phyloP scores from a whole-genome alignment of 495 filamentous ascomycete genomes.

The Penicillium cinerascens region DNA sequence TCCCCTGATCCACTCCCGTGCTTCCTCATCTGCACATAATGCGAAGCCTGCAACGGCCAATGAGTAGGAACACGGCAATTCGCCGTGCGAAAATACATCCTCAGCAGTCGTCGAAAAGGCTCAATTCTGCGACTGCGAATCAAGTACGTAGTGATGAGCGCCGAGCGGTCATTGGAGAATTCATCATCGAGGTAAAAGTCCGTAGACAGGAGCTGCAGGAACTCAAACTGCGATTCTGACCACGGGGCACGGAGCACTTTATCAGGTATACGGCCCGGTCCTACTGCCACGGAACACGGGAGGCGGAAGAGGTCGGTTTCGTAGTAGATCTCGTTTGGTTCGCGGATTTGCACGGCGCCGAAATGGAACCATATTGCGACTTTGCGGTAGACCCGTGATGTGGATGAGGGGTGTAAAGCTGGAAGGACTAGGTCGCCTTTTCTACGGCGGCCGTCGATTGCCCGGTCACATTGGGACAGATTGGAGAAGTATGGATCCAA shows the following conservation, averaged over 20 bases:
- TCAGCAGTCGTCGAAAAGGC: slow-evolving; percentile 32
- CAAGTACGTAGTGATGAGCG: slow-evolving; percentile 17
- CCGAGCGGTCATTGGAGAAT: slow-evolving; percentile 6
- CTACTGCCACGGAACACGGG: slow-evolving; percentile 19
- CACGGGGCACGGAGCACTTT: slow-evolving; percentile 44
- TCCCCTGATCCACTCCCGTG: slow-evolving; percentile 27
- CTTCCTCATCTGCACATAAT: slow-evolving; percentile 28
- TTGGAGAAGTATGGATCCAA: slow-evolving; percentile 22
- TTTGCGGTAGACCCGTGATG: slow-evolving; percentile 15
- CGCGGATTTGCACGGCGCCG: slow-evolving; percentile 34
- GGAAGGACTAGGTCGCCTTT: slow-evolving; percentile 33
- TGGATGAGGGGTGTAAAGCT: slow-evolving; percentile 5
- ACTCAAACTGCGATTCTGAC: slow-evolving; percentile 39
- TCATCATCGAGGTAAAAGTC: slow-evolving; percentile 37
- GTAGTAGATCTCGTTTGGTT: slow-evolving; percentile 19
- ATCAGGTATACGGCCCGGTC: slow-evolving; percentile 32
- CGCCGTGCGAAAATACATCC: slow-evolving; percentile 24
- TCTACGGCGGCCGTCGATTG: slow-evolving; percentile 16
- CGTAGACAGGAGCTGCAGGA: slow-evolving; percentile 33
- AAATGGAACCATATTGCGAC: slow-evolving; percentile 37
- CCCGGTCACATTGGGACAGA: slow-evolving; percentile 15
- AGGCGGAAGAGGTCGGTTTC: slow-evolving; percentile 33
- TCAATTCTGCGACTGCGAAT: slow-evolving; percentile 34
- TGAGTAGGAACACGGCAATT: slow-evolving; percentile 28
- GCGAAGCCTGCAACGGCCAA: slow-evolving; percentile 30